These are phyloP conservation scores for Leccinellum luteum DNA, from an alignment of 768 basidiomycete genomes.

Conservation along the genomic window DNA sequence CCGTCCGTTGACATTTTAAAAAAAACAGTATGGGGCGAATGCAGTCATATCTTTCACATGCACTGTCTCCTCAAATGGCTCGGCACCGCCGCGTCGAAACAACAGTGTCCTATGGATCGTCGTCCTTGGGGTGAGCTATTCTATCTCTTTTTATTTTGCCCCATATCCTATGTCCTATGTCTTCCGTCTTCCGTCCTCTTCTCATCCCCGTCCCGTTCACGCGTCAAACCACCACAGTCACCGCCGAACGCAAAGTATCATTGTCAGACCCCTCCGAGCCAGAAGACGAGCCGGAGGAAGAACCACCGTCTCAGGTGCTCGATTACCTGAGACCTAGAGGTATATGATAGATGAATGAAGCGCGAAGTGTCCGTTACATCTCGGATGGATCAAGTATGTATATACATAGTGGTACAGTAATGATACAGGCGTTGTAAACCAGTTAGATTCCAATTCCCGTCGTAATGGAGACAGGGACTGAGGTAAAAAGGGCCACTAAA, in stretches of 20 bases:
- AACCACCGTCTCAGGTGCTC: not conserved
- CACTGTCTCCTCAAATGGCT: conserved; percentile 98
- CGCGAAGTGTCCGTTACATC: not conserved
- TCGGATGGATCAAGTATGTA: not conserved
- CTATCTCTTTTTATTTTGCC: not conserved
- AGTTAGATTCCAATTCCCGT: conserved; percentile 8
- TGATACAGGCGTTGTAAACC: conserved; percentile 23
- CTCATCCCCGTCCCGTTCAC: not conserved
- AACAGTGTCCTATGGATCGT: conserved; percentile 98
- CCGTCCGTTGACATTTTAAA: not conserved
- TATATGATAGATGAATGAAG: not conserved
- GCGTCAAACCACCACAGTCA: conserved; percentile 34
- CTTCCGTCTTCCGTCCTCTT: not conserved
- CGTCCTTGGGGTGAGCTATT: conserved; percentile 78
- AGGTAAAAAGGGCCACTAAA: not conserved
- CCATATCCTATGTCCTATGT: not conserved
- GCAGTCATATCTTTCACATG: conserved; percentile 97
- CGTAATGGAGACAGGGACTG: not conserved
- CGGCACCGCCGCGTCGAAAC: conserved; percentile 82
- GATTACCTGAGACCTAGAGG: not conserved
- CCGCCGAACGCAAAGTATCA: conserved; percentile 52
- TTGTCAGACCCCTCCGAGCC: conserved; percentile 9
- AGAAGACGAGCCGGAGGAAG: not conserved
- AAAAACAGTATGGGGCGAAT: conserved; percentile 92
- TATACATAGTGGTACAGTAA: conserved; percentile 25